Conservation (phyloP, 2,329 filamentous ascomycete species). For the Rhynchosporium secalis region DNA sequence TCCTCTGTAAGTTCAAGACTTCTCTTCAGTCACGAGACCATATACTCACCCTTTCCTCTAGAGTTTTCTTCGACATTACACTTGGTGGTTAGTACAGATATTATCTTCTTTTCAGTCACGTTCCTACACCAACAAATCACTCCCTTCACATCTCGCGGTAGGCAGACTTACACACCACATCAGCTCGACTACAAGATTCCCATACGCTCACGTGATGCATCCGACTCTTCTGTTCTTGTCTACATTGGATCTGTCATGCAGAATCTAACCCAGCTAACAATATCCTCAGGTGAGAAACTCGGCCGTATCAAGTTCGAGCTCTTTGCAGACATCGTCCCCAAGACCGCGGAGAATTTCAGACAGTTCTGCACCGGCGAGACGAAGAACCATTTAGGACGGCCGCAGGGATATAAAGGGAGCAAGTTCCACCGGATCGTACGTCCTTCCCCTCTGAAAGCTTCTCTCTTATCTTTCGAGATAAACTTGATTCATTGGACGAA, state of each 20-base stretch:
- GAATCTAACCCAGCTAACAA: background rate
- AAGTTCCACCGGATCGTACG: slow-evolving; percentile 92
- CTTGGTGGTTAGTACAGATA: slow-evolving; percentile 63
- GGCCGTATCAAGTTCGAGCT: slow-evolving; percentile 90
- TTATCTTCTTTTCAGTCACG: slow-evolving; percentile 11
- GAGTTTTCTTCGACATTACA: slow-evolving; percentile 69
- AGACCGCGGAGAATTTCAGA: slow-evolving; percentile 94
- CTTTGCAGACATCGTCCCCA: slow-evolving; percentile 79
- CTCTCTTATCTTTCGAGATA: slow-evolving; percentile 16
- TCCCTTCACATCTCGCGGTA: slow-evolving; percentile 34
- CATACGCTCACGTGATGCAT: background rate
- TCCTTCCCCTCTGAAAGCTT: slow-evolving; percentile 28
- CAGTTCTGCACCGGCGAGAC: slow-evolving; percentile 95
- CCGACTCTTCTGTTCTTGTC: too few species aligned
- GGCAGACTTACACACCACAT: background rate
- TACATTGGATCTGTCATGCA: too few species aligned
- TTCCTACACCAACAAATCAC: background rate
- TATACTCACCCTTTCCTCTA: slow-evolving; percentile 21
- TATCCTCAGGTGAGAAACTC: slow-evolving; percentile 71
- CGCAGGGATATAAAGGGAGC: slow-evolving; percentile 91
- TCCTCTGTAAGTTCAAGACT: slow-evolving; percentile 43
- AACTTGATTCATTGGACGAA: background rate
- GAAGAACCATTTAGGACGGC: slow-evolving; percentile 72
- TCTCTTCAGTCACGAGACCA: slow-evolving; percentile 22
- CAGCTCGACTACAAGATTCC: background rate